Evolutionary conservation across 257 asterid species (phyloP), one percentile per base, ranked within the genome.

Genomic region (Echium plantagineum): DNA sequence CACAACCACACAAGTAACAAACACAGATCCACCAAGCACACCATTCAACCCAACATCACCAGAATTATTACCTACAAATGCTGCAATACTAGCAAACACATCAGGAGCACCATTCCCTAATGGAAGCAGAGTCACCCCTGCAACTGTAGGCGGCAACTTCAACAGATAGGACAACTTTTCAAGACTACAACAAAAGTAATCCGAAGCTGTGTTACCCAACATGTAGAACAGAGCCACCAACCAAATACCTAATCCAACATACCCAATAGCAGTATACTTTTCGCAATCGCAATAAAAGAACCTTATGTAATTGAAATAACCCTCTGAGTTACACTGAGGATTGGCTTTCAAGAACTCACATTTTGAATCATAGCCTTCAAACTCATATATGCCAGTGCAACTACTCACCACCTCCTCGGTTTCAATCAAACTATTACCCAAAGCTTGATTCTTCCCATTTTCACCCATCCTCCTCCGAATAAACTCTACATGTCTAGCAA

Each of bases 21-120:
- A 89, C 70, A 86, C 83, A 60, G 94, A 89, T 12, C 94, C 97
- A n/a, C 97, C 97, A 49, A 85, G 75, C 28, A 86, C 95, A 62
- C 95, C 77, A 65, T 85, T 89, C 62, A 89, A 64, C 12, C 97
- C 97, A 57, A 89, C 89, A 17, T 73, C 86, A 5, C 89, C 89
- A 0, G 97, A 85, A 73, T 78, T 80, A 18, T 69, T 61, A 32
- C 95, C 87, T 46, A 63, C 66, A 22, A 89, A 89, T 32, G 97
- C 84, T 49, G 94, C 97, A 60, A 89, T 79, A 59, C 97, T 85
- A 15, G 94, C 80, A 69, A 89, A 89, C 21, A 89, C 94, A 74
- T 89, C 97, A 0, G 97, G 97, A 0, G 97, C 97, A 42, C 97
- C 95, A 21, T 84, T 86, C 35, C 97, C 97, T 58, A 89, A 62